Conservation (phyloP, 2,329 filamentous ascomycete genomes). For the Penicillium janthinellum region DNA sequence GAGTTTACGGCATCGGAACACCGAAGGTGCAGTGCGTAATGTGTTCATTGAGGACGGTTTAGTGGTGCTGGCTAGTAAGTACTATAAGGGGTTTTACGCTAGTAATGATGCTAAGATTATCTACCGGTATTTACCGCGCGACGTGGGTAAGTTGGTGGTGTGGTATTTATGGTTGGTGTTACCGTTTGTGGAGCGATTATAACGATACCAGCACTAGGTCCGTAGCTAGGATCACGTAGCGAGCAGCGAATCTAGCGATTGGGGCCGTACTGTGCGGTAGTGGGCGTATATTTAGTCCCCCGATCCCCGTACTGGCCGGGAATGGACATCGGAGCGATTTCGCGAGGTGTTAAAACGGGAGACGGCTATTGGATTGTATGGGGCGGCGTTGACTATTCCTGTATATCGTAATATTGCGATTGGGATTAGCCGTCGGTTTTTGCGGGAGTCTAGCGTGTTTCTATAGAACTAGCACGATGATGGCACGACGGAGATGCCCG, state of each 20-base stretch:
- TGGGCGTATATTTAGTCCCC: neutral
- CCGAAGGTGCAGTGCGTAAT: too few relatives aligned
- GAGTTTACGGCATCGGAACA: too few relatives aligned
- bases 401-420: neutral
- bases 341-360: neutral
- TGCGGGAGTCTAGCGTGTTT: neutral
- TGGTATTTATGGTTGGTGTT: constrained; percentile 18
- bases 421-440: neutral
- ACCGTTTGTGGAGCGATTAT: neutral
- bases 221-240: neutral
- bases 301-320: too few relatives aligned
- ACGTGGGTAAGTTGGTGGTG: constrained; percentile 12
- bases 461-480: neutral
- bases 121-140: too few relatives aligned
- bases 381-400: neutral
- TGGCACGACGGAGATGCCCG: too few relatives aligned
- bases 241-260: too few relatives aligned
- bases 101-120: too few relatives aligned
- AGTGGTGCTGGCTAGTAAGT: too few relatives aligned
- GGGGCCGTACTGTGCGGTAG: neutral
- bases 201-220: neutral
- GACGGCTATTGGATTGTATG: neutral
- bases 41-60: too few relatives aligned
- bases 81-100: too few relatives aligned
- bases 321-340: neutral